Percentiles rank a stretch among this genome's conserved stretches.
Conservation (phyloP, 2,329 filamentous ascomycete species). For the Furcasterigmium furcatum region DNA sequence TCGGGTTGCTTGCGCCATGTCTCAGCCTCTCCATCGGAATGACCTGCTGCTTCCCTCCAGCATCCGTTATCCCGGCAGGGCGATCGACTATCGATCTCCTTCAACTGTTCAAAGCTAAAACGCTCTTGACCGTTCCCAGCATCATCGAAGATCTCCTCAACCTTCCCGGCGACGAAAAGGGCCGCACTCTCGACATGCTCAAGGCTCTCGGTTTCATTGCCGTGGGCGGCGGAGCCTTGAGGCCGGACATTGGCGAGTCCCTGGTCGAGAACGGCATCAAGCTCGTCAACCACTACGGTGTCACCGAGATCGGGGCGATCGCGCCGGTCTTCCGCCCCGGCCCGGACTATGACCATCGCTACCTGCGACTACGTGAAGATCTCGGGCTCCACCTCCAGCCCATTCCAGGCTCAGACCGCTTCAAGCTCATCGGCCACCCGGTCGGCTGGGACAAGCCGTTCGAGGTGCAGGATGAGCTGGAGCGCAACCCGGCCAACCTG, state of each 20-base stretch:
- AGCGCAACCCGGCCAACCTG: conserved; percentile 16
- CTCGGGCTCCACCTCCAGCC: conserved; percentile 20
- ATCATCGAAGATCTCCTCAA: conserved; percentile 27
- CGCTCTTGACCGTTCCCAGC: conserved; percentile 28
- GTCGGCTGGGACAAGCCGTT: conserved; percentile 21
- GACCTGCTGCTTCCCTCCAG: conserved; percentile 20
- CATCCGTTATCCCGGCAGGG: conserved; percentile 18
- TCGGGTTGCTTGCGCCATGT: conserved; percentile 25
- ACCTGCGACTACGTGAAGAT: conserved; percentile 25
- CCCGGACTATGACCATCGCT: conserved; percentile 25
- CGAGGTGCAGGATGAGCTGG: conserved; percentile 26
- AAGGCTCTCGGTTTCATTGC: conserved; percentile 23
- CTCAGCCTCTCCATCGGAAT: conserved; percentile 24
- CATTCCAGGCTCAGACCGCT: conserved; percentile 13
- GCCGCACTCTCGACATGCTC: conserved; percentile 11
- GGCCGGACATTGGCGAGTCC: conserved; percentile 15
- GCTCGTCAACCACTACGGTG: conserved; percentile 30
- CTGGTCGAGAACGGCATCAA: conserved; percentile 18
- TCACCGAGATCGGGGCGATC: conserved; percentile 28
- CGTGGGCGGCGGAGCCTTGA: conserved; percentile 25
- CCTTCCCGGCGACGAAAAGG: conserved; percentile 3
- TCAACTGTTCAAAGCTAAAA: conserved; percentile 13
- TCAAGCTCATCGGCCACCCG: conserved; percentile 21
- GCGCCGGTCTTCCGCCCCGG: conserved; percentile 25
- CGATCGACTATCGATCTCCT: conserved; percentile 19